Base-by-base conservation (phyloP, 2,329 filamentous ascomycete species). In the Aspergillus quadrilineatus region DNA sequence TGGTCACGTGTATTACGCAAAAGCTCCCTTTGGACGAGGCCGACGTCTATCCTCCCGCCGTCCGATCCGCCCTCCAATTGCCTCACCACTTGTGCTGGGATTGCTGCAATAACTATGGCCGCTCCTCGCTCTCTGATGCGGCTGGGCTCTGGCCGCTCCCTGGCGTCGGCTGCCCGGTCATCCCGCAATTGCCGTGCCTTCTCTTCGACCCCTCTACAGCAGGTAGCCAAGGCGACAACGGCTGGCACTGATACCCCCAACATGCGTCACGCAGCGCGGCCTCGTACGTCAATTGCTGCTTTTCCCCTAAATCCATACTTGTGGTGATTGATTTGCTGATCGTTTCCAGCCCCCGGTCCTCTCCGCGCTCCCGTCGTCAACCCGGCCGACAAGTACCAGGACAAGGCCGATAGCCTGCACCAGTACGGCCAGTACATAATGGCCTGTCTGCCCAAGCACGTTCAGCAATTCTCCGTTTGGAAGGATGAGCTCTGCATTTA, bases 381-480 rank as follows among this genome's bases (percentile, higher is more conserved):
- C 78, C 92, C 93, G 36, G 85, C 90, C 75, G 94, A 97, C 82
- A 96, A 94, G 78, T 95, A 92, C 78, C 82, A 88, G 73, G 87
- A 89, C 72, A 94, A 93, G 80, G 85, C 89, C 65, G 89, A 96
- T 64, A 84, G 88, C 72, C 82, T 97, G 72, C 94, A 99, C 82
- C 89, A 87, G 70, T 99, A 99, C 73, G 94, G 94, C 69, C 87
- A 95, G 72, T 99, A 96, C 84, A 80, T 99, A 70, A 93, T 99
- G 85, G 92, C 92, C 65, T 96, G 90, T 76, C 79, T 99, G 71
- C 95, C 94, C 68, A 97, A 97, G 82, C 97, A 96, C 78, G 85
- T 99, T 68, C 95, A 99, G 80, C 94, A 99, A 79, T 97, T 97
- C 80, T 96, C 92, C 10, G 93, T 99, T 55, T 99, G 94, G 94